phyloP scores from a whole-genome alignment of 495 filamentous ascomycete genomes.

The Rhypophila decipiens region DNA sequence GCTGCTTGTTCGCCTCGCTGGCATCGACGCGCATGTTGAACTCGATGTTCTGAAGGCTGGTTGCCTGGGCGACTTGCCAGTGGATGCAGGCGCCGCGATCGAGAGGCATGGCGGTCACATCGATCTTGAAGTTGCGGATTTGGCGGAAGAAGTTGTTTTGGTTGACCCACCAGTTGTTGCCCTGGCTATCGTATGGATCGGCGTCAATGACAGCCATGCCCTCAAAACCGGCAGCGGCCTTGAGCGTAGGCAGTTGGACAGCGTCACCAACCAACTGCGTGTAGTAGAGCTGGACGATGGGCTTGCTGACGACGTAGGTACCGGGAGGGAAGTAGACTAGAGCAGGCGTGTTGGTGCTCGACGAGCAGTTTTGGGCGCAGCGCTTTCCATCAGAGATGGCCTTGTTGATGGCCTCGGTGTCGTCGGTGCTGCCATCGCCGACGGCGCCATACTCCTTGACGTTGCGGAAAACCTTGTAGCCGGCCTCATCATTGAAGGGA shows the following conservation, averaged over 20 bases:
- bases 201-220: constrained; percentile 90
- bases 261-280: constrained; percentile 76
- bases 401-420: constrained; percentile 82
- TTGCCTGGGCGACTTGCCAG: constrained; percentile 97
- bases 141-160: constrained; percentile 99
- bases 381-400: constrained; percentile 73
- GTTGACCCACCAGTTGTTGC: constrained; percentile 67
- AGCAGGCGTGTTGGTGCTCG: constrained; percentile 68
- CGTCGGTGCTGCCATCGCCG: constrained; percentile 76
- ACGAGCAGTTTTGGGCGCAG: constrained; percentile 73
- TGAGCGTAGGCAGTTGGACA: constrained; percentile 63
- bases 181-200: constrained; percentile 66
- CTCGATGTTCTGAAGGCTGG: constrained; percentile 81
- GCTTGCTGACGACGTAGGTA: constrained; percentile 63
- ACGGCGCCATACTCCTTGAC: constrained; percentile 61
- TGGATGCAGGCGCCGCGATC: constrained; percentile 74
- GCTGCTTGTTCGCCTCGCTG: constrained; percentile 62
- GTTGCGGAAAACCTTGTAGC: constrained; percentile 78
- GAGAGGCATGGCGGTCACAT: constrained; percentile 64
- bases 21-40: constrained; percentile 81
- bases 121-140: constrained; percentile 89
- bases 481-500: constrained; percentile 49
- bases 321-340: constrained; percentile 78
- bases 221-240: constrained; percentile 62
- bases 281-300: constrained; percentile 70